A percentile compares a stretch with the other conserved stretches of the same genome.
These are phyloP conservation scores for Microascus cirrosus DNA, from an alignment of 2,329 filamentous ascomycete genomes.

Conservation along the genomic window DNA sequence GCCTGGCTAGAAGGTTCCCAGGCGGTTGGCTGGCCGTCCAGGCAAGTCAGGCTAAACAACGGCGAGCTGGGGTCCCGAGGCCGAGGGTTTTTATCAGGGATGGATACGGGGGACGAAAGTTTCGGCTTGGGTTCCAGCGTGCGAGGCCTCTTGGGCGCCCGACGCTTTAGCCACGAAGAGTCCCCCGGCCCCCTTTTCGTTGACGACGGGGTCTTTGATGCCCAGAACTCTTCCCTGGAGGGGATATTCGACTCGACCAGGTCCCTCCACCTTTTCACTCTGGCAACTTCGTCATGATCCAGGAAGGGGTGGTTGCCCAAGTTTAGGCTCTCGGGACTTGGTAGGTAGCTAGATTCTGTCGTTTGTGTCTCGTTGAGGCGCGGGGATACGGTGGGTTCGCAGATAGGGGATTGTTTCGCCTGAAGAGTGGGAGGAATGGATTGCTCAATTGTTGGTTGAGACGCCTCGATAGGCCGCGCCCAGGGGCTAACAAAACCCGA, in stretches of 20 bases:
- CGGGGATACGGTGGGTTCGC: background rate
- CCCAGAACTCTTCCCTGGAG: conserved; percentile 12
- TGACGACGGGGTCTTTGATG: conserved; percentile 9
- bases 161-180: conserved; percentile 20
- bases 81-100: background rate
- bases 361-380: conserved; percentile 2
- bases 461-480: conserved; percentile 3
- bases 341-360: conserved; percentile 23
- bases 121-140: background rate
- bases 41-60: background rate
- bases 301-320: conserved; percentile 16
- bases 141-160: conserved; percentile 16
- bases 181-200: conserved; percentile 14
- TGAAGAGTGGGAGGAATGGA: background rate
- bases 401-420: background rate
- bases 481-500: conserved; percentile 27
- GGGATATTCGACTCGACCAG: conserved; percentile 4
- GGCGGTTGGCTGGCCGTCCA: background rate
- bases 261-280: conserved; percentile 20
- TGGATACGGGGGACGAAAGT: background rate
- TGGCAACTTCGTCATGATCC: conserved; percentile 17
- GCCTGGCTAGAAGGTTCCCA: background rate
- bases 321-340: conserved; percentile 27
- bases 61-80: background rate
- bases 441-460: background rate